Conservation (phyloP, 495 filamentous ascomycete genomes). For the Thermothielavioides terrestris region DNA sequence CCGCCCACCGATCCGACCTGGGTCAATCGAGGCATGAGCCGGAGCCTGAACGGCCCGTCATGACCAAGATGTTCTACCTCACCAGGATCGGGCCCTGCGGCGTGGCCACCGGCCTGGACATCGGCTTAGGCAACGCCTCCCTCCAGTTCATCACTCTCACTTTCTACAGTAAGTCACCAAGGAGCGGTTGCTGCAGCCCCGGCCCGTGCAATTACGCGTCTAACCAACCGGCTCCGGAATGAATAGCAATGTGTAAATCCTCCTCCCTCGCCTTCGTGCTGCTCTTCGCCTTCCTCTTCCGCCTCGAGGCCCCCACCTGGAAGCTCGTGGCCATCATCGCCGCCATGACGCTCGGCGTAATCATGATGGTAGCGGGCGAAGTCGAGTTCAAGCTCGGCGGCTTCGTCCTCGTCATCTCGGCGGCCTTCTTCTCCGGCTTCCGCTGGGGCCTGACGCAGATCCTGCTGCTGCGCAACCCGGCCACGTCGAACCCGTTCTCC, state of each 20-base stretch:
- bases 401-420: constrained; percentile 83
- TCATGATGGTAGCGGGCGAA: constrained; percentile 99
- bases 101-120: constrained; percentile 86
- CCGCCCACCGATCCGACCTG: constrained; percentile 37
- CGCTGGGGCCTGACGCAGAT: constrained; percentile 97
- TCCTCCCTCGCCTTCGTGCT: constrained; percentile 92
- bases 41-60: constrained; percentile 61
- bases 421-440: constrained; percentile 93
- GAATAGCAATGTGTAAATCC: constrained; percentile 96
- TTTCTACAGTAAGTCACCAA: constrained; percentile 84
- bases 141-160: constrained; percentile 92
- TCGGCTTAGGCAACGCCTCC: constrained; percentile 92
- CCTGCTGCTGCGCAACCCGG: constrained; percentile 84
- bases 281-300: constrained; percentile 90
- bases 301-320: constrained; percentile 78
- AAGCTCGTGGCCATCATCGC: constrained; percentile 78
- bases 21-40: constrained; percentile 43
- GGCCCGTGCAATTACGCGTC: no score
- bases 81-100: constrained; percentile 92
- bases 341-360: constrained; percentile 87
- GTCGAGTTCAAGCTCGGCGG: constrained; percentile 82
- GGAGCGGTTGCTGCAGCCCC: no score
- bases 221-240: constrained; percentile 7
- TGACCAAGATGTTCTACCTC: constrained; percentile 86
- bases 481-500: constrained; percentile 93